These are phyloP conservation scores for Omphalotus olearius DNA, from an alignment of 1,284 basidiomycete species.

Conservation along the genomic window DNA sequence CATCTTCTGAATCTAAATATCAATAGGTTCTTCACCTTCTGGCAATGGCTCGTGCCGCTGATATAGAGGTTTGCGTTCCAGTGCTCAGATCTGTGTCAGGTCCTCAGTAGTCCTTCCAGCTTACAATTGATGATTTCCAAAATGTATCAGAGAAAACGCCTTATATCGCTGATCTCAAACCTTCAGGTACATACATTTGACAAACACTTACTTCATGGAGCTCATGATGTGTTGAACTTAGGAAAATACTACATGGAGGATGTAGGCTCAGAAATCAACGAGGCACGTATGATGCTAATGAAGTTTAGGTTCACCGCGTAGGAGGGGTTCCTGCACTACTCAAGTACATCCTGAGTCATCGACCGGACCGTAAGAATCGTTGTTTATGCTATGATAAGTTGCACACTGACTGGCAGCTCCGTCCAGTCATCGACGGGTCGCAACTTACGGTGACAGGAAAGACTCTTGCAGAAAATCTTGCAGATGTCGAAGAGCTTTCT, in stretches of 20 bases:
- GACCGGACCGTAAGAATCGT: slow-evolving; percentile 29
- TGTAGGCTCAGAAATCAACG: slow-evolving; percentile 33
- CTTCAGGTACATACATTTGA: neutral
- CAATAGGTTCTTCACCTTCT: slow-evolving; percentile 83
- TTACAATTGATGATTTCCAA: slow-evolving; percentile 95
- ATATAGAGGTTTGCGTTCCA: slow-evolving; percentile 45
- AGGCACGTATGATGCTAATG: neutral
- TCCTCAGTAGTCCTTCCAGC: slow-evolving; percentile 19
- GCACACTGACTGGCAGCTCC: neutral
- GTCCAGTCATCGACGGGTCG: slow-evolving; percentile 75
- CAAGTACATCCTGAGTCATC: slow-evolving; percentile 85
- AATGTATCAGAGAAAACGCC: slow-evolving; percentile 83
- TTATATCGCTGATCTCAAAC: slow-evolving; percentile 93
- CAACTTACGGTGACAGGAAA: slow-evolving; percentile 94
- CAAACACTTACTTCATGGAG: neutral
- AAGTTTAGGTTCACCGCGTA: slow-evolving; percentile 58
- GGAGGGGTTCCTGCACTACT: slow-evolving; percentile 84
- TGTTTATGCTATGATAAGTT: neutral
- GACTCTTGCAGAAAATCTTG: slow-evolving; percentile 90
- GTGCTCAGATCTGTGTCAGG: neutral
- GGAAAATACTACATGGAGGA: slow-evolving; percentile 98
- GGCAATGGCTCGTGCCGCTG: slow-evolving; percentile 90
- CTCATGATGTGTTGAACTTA: slow-evolving; percentile 40
- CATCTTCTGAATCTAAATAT: neutral
- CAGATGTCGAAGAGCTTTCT: slow-evolving; percentile 71